Conservation (phyloP, 768 basidiomycete species). For the Vishniacozyma victoriae region DNA sequence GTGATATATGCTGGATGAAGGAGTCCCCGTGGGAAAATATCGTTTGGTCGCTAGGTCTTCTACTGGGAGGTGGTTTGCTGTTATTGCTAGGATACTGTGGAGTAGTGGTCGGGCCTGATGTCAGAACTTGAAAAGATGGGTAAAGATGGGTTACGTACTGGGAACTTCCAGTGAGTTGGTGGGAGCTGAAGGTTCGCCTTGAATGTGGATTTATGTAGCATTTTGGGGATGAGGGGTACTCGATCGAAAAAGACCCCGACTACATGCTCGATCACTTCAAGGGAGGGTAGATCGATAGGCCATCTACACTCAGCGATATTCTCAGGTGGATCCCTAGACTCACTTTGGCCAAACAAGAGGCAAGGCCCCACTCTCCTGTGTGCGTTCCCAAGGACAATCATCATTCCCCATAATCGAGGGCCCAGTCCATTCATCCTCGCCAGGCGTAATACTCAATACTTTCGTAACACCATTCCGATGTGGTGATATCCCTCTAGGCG, state of each 20-base stretch:
- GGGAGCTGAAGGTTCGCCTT: constrained; percentile 21
- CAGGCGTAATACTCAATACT: too few relatives aligned
- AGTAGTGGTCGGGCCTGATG: constrained; percentile 20
- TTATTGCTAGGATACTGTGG: constrained; percentile 32
- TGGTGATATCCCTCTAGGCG: background rate
- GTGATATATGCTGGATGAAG: constrained; percentile 14
- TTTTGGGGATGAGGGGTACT: constrained; percentile 26
- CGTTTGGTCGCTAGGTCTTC: constrained; percentile 12
- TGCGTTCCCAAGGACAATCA: too few relatives aligned
- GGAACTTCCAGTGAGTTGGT: constrained; percentile 30
- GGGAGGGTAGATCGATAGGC: constrained; percentile 28
- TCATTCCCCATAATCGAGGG: too few relatives aligned
- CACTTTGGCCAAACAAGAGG: constrained; percentile 34
- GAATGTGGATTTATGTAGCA: constrained; percentile 26
- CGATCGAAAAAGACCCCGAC: constrained; percentile 33
- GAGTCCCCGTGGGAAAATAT: constrained; percentile 31
- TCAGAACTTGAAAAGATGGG: background rate
- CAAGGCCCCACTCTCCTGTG: too few relatives aligned
- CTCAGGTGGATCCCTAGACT: background rate
- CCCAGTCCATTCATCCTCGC: too few relatives aligned
- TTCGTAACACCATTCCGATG: background rate
- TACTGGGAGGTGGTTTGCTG: constrained; percentile 22
- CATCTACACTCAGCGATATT: constrained; percentile 10
- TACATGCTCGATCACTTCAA: constrained; percentile 31
- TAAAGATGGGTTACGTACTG: constrained; percentile 16